These are phyloP conservation scores for Echria macrotheca DNA, from an alignment of 495 filamentous ascomycete genomes.

Conservation along the genomic window DNA sequence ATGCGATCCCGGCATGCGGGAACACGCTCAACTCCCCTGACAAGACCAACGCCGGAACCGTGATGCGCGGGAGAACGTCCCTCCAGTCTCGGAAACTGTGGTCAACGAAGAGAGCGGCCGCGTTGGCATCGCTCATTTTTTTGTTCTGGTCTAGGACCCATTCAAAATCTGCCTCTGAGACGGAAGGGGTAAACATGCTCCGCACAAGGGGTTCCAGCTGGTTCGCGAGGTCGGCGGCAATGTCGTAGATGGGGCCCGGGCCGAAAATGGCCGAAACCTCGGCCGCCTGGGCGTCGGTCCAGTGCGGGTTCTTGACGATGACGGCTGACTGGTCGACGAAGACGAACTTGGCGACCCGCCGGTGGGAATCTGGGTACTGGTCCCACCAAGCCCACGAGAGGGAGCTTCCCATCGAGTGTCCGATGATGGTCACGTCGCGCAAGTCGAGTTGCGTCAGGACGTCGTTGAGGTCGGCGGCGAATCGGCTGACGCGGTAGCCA, in stretches of 20 bases:
- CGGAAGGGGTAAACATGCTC: slow-evolving; percentile 11
- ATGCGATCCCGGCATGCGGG: slow-evolving; percentile 5
- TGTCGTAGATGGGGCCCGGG: neutral
- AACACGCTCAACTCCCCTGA: slow-evolving; percentile 7
- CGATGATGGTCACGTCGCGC: slow-evolving; percentile 11
- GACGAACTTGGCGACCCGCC: slow-evolving; percentile 8
- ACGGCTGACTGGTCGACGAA: slow-evolving; percentile 7
- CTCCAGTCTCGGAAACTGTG: slow-evolving; percentile 8
- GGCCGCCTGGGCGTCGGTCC: slow-evolving; percentile 3
- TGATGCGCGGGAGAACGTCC: slow-evolving; percentile 13
- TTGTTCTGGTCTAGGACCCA: slow-evolving; percentile 12
- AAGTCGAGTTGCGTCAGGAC: slow-evolving; percentile 8
- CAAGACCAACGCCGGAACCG: slow-evolving; percentile 9
- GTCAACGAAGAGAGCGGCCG: slow-evolving; percentile 4
- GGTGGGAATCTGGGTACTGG: slow-evolving; percentile 12
- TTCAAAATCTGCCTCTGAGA: slow-evolving; percentile 6
- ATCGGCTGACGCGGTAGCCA: slow-evolving; percentile 15
- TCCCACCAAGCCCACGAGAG: slow-evolving; percentile 15
- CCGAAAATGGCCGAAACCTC: slow-evolving; percentile 4
- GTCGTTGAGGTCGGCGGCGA: slow-evolving; percentile 15
- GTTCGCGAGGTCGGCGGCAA: slow-evolving; percentile 4
- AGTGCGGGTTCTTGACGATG: slow-evolving; percentile 5
- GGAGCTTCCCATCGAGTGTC: slow-evolving; percentile 14
- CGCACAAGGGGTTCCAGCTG: slow-evolving; percentile 8
- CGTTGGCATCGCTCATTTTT: slow-evolving; percentile 12